phyloP scores from a whole-genome alignment of 2,329 filamentous ascomycete species.

The Paecilomyces niveus region DNA sequence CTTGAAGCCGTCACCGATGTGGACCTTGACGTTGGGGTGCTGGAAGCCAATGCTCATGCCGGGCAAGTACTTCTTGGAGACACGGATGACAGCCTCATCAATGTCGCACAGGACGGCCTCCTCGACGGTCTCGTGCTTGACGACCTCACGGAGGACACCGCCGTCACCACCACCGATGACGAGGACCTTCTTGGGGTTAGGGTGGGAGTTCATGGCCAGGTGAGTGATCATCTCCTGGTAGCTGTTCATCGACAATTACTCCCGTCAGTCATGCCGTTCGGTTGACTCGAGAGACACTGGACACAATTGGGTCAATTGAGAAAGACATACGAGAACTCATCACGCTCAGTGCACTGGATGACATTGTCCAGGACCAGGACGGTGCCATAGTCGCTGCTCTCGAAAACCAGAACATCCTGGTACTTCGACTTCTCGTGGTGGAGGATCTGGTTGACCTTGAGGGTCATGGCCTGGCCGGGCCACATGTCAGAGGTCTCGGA shows the following conservation, averaged over 20 bases:
- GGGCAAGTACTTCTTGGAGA: constrained; percentile 96
- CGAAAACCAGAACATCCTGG: constrained; percentile 98
- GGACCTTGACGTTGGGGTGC: constrained; percentile 86
- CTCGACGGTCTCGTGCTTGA: constrained; percentile 97
- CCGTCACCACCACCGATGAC: constrained; percentile 98
- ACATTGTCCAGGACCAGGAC: constrained; percentile 98
- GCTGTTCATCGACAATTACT: constrained; percentile 21
- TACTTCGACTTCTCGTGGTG: constrained; percentile 99
- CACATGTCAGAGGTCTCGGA: constrained; percentile 98
- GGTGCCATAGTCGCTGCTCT: constrained; percentile 93
- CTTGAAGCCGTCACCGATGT: constrained; percentile 97
- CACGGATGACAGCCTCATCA: constrained; percentile 95
- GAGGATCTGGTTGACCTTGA: constrained; percentile 94
- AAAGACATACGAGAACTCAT: constrained; percentile 75
- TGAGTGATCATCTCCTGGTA: constrained; percentile 99
- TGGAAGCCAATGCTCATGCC: constrained; percentile 89
- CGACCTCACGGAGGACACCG: constrained; percentile 93
- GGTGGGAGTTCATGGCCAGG: constrained; percentile 96
- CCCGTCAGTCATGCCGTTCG: neutral
- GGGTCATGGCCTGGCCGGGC: constrained; percentile 98
- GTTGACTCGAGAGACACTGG: neutral
- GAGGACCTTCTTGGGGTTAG: constrained; percentile 94
- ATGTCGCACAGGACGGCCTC: constrained; percentile 97
- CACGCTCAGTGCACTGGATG: constrained; percentile 96
- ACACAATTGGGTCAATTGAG: neutral